A percentile compares a stretch with the other conserved stretches of the same genome.
phyloP scores from a whole-genome alignment of 306 rosid species.

The Glycyrrhiza uralensis region DNA sequence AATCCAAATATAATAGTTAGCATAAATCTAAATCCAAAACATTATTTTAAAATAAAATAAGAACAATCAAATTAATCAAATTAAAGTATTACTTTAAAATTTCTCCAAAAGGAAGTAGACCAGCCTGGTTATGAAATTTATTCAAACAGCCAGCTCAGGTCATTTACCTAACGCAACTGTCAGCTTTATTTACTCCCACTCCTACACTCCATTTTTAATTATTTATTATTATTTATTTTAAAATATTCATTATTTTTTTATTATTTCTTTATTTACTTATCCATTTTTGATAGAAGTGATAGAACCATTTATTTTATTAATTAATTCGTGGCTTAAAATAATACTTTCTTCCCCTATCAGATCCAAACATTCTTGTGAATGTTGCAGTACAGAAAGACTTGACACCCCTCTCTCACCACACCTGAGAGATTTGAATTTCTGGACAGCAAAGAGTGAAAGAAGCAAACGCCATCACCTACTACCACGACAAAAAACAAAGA shows the following conservation, averaged over 20 bases:
- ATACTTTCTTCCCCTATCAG: conserved; percentile 12
- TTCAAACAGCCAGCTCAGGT: background rate
- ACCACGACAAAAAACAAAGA: conserved; percentile 3
- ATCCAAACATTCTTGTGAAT: conserved; percentile 52
- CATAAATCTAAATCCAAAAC: no score
- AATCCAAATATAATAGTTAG: no score
- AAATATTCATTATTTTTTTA: background rate
- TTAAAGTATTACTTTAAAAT: no score
- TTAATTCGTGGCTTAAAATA: conserved; percentile 23
- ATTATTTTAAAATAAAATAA: no score
- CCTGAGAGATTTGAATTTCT: conserved; percentile 36
- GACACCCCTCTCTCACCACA: conserved; percentile 36
- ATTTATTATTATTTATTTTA: background rate
- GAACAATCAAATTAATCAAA: no score
- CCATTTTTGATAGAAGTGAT: no score
- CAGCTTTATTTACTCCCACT: conserved; percentile 20
- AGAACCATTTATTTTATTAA: background rate
- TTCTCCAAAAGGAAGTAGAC: background rate
- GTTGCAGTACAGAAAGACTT: conserved; percentile 12
- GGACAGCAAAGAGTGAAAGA: conserved; percentile 1
- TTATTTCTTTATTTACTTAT: background rate
- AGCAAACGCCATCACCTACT: conserved; percentile 31
- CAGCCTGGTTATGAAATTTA: conserved; percentile 19
- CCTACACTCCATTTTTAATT: background rate
- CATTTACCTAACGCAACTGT: background rate